Percentiles rank a stretch among this genome's conserved stretches.
These are phyloP conservation scores for Aspergillus hancockii DNA, from an alignment of 495 filamentous ascomycete species.

Conservation along the genomic window DNA sequence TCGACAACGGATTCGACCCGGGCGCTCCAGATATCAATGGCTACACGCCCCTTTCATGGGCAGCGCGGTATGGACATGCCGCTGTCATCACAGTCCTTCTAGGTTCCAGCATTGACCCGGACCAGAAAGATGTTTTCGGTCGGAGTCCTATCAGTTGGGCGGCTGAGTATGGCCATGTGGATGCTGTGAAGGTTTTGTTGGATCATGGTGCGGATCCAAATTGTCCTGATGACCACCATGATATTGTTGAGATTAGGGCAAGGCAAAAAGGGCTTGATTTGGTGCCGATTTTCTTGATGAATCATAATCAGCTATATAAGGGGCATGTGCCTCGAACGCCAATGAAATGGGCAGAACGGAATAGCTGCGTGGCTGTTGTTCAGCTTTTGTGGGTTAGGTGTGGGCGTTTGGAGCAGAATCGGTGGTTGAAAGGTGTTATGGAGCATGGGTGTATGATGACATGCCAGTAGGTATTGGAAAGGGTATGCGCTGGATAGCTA, in stretches of 20 bases:
- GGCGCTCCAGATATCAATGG: not conserved
- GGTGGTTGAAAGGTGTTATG: too few species aligned
- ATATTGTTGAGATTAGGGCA: not conserved
- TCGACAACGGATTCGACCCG: slow-evolving; percentile 3
- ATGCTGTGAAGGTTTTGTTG: slow-evolving; percentile 1
- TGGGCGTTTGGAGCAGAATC: too few species aligned
- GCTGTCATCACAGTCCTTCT: not conserved
- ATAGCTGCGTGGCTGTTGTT: not conserved
- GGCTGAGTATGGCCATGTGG: not conserved
- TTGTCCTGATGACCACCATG: not conserved
- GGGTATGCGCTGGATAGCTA: too few species aligned
- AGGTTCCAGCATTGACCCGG: not conserved
- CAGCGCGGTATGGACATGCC: not conserved
- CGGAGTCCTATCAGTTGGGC: slow-evolving; percentile 5
- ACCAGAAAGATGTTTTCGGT: slow-evolving; percentile 3
- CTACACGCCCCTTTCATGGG: slow-evolving; percentile 1
- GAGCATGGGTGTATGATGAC: too few species aligned
- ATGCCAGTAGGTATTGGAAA: too few species aligned
- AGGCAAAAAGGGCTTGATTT: not conserved
- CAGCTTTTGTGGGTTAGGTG: not conserved
- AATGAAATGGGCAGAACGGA: not conserved
- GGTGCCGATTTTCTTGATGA: not conserved
- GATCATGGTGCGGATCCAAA: not conserved
- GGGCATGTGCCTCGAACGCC: not conserved
- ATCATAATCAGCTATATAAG: not conserved